Evolutionary conservation across 805 yeast genomes (phyloP).

Genomic region (Yarrowia sp.): DNA sequence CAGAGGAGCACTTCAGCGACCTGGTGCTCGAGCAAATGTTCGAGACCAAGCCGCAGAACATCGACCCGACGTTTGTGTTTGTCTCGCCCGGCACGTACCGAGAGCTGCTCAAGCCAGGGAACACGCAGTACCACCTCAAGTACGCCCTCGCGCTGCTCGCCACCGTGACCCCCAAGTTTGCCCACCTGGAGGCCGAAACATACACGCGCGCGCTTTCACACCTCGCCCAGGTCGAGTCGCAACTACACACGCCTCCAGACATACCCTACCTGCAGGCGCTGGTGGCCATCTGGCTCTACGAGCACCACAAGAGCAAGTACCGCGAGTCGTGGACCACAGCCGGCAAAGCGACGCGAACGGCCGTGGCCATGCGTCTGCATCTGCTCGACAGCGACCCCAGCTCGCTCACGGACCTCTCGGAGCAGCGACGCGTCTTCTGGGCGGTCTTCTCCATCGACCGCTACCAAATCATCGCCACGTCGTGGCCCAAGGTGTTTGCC

Average conservation of each 20-base stretch:
- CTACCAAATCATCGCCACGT: constrained; percentile 10
- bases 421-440: constrained; percentile 4
- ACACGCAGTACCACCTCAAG: constrained; percentile 5
- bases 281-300: constrained; percentile 4
- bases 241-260: neutral
- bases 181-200: neutral
- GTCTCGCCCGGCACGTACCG: neutral
- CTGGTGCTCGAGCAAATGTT: neutral
- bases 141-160: constrained; percentile 11
- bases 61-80: constrained; percentile 15
- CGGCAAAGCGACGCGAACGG: neutral
- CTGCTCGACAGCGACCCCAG: neutral
- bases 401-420: neutral
- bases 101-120: neutral
- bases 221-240: constrained; percentile 1
- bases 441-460: constrained; percentile 14
- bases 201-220: neutral
- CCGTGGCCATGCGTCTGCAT: constrained; percentile 6
- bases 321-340: constrained; percentile 9
- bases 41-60: neutral
- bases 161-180: neutral
- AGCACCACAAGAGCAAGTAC: constrained; percentile 1
- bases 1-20: constrained; percentile 4
- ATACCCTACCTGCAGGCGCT: neutral
- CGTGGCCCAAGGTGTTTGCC: constrained; percentile 19